These are phyloP conservation scores for Marasmius oreades DNA, from an alignment of 1,284 basidiomycete species.

Conservation along the genomic window DNA sequence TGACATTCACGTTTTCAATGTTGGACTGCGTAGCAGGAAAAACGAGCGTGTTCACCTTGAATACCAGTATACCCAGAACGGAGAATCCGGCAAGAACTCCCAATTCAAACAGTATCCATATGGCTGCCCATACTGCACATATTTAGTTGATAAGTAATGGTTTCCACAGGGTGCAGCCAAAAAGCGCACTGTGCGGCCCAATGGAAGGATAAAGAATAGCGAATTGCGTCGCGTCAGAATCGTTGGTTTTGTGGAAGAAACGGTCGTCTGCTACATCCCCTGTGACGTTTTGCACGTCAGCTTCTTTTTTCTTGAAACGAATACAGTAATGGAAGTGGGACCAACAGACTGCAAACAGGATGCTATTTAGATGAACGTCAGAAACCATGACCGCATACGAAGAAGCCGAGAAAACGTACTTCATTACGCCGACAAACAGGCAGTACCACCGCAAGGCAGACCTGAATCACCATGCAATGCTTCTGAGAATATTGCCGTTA, in stretches of 20 bases:
- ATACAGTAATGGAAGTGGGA: constrained; percentile 5
- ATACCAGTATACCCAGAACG: constrained; percentile 67
- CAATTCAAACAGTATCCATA: constrained; percentile 74
- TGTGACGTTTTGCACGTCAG: constrained; percentile 25
- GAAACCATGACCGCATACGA: constrained; percentile 5
- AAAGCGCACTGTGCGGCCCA: constrained; percentile 56
- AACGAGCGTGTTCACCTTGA: constrained; percentile 48
- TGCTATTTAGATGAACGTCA: constrained; percentile 35
- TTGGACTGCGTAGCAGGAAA: neutral
- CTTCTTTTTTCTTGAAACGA: neutral
- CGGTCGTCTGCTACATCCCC: constrained; percentile 84
- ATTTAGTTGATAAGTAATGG: neutral
- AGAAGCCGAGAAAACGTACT: constrained; percentile 44
- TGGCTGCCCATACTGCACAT: constrained; percentile 61
- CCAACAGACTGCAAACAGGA: constrained; percentile 76
- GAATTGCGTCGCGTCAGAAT: constrained; percentile 81
- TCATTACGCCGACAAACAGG: constrained; percentile 79
- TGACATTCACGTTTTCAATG: constrained; percentile 3
- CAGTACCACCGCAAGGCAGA: constrained; percentile 76
- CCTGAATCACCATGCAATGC: constrained; percentile 35
- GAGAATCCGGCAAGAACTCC: constrained; percentile 66
- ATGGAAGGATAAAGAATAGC: constrained; percentile 62
- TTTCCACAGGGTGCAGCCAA: neutral
- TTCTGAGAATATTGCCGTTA: constrained; percentile 5
- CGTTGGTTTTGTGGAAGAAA: constrained; percentile 82